Base-by-base conservation (phyloP, 306 rosid species). In the Begonia fuchsioides region DNA sequence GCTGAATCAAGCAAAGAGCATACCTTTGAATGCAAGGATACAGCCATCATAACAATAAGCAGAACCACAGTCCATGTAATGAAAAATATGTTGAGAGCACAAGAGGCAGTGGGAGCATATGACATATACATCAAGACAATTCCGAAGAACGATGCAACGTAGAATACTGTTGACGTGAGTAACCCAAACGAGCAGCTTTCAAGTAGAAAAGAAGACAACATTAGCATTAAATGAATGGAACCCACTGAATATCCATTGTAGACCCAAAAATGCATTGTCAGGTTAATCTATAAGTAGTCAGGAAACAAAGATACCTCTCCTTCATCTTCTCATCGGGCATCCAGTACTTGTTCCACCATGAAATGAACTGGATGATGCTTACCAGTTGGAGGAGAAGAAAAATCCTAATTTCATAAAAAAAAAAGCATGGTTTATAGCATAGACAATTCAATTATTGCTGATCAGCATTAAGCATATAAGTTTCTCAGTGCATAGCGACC, bases 291-390 rank as follows among this genome's bases (percentile, higher is more conserved):
- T 26, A 26, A 26, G 35, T 26, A 26, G 35, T 4, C 35, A 26
- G 35, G 35, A 26, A 26, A 44, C 58, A 35, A 55, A 18, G 12
- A 47, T 63, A 78, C 93, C 93, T 78, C 13, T 78, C 72, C 64
- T 80, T 83, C 41, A 49, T 75, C 60, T 69, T 71, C 51, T 75
- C 75, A 7, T 73, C 83, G 9, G 88, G 79, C 73, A 68, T 80
- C 94, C 96, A 83, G 60, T 68, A 82, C 46, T 87, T 77, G 50
- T 77, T 87, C 96, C 94, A 83, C 94, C 87, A 87, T 44, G 57
- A 67, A 61, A 87, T 87, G 43, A 83, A 83, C 63, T 83, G 96
- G 49, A 80, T 70, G 15, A 87, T 77, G 63, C 96, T 87, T 56
- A 80, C 62, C 45, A 83, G 82, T 67, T 82, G 93, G 58, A 76